Percentiles rank a stretch among this genome's conserved stretches.
phyloP scores from a whole-genome alignment of 2,329 filamentous ascomycete species.

The Coleophoma eucalyptorum region DNA sequence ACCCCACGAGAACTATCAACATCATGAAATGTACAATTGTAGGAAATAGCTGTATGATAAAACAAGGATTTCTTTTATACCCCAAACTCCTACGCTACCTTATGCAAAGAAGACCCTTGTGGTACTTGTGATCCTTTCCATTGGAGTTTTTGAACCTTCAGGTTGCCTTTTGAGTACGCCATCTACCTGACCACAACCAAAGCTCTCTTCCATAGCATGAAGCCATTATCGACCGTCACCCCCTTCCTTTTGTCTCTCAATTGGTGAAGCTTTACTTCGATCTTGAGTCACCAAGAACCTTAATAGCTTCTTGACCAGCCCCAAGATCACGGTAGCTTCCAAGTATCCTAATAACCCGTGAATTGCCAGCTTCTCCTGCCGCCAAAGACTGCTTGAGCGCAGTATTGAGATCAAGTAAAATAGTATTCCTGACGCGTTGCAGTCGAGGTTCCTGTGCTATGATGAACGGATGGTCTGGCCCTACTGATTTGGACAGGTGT shows the following conservation, averaged over 20 bases:
- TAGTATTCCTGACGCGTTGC: conserved; percentile 53
- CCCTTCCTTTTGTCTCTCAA: too few relatives aligned
- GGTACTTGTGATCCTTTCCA: too few relatives aligned
- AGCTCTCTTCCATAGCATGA: too few relatives aligned
- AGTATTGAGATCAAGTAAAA: conserved; percentile 61
- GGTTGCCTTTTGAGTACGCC: too few relatives aligned
- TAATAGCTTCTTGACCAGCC: conserved; percentile 54
- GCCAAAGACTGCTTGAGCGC: conserved; percentile 54
- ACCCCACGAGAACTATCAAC: conserved; percentile 48
- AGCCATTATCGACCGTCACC: too few relatives aligned
- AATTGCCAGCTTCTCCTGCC: conserved; percentile 31
- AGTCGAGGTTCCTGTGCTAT: conserved; percentile 51
- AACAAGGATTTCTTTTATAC: conserved; percentile 22
- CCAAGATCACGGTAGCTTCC: conserved; percentile 58
- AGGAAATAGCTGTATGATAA: conserved; percentile 36
- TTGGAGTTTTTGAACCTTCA: too few relatives aligned
- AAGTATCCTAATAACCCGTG: conserved; percentile 49
- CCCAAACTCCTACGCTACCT: conserved; percentile 43
- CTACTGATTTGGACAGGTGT: conserved; percentile 45
- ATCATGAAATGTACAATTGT: conserved; percentile 29
- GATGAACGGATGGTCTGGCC: conserved; percentile 59
- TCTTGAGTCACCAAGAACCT: conserved; percentile 33
- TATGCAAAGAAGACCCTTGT: conserved; percentile 18
- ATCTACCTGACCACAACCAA: too few relatives aligned
- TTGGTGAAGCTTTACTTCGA: conserved; percentile 7